A percentile compares a stretch with the other conserved stretches of the same genome.
These are phyloP conservation scores for Acanthochlamys bracteata DNA, from an alignment of 106 monocot species.

Conservation along the genomic window DNA sequence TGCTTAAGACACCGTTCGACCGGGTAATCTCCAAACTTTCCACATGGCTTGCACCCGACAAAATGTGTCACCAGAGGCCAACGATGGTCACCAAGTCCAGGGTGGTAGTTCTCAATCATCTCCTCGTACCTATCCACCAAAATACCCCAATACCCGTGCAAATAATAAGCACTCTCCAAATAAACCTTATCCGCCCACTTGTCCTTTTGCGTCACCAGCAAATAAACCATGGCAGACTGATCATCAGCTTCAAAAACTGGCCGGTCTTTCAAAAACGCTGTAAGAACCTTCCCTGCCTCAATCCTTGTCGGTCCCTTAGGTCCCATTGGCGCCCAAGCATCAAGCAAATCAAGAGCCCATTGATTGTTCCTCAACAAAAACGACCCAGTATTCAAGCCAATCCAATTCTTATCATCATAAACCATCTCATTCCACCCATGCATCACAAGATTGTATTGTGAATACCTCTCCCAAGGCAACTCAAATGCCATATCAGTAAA, in stretches of 20 bases:
- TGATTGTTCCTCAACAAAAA: constrained; percentile 81
- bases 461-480: constrained; percentile 84
- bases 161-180: constrained; percentile 80
- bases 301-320: constrained; percentile 67
- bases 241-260: constrained; percentile 95
- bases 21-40: constrained; percentile 91
- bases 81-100: constrained; percentile 79
- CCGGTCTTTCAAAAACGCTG: constrained; percentile 62
- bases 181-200: constrained; percentile 81
- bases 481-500: constrained; percentile 99
- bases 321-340: constrained; percentile 94
- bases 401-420: constrained; percentile 91
- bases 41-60: constrained; percentile 95
- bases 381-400: constrained; percentile 90
- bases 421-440: constrained; percentile 99
- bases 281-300: constrained; percentile 81
- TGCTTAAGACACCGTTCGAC: constrained; percentile 91
- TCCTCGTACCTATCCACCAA: constrained; percentile 89
- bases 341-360: constrained; percentile 85
- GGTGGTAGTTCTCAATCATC: constrained; percentile 85
- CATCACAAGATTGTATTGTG: constrained; percentile 50
- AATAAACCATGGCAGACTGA: constrained; percentile 91
- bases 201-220: constrained; percentile 68
- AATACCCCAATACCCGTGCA: constrained; percentile 95
- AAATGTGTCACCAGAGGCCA: constrained; percentile 96